Conservation (phyloP, 208 protist genomes). For the Wallacemonas sp. region DNA sequence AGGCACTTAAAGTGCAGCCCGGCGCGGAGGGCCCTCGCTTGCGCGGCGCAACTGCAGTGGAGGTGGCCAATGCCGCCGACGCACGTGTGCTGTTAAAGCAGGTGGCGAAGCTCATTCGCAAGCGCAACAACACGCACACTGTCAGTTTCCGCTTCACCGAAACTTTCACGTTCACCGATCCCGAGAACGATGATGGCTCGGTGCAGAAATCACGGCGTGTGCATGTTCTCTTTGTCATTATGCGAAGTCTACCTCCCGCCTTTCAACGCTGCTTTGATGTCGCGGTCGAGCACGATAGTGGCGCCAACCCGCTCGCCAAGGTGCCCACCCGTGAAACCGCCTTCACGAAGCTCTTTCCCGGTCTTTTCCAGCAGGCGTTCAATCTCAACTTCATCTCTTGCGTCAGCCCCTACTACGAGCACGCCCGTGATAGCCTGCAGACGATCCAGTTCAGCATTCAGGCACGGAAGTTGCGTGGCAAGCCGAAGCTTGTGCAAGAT, state of each 20-base stretch:
- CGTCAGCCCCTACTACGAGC: conserved; percentile 82
- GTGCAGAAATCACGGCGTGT: conserved; percentile 75
- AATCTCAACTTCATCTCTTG: conserved; percentile 69
- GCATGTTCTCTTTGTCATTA: conserved; percentile 68
- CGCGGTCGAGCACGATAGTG: conserved; percentile 81
- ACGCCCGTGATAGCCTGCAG: conserved; percentile 66
- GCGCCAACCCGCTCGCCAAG: conserved; percentile 81
- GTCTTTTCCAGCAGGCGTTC: conserved; percentile 74
- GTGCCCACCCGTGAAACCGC: conserved; percentile 80
- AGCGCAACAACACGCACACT: conserved; percentile 72
- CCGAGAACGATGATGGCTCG: conserved; percentile 57
- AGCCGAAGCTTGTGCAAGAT: conserved; percentile 65
- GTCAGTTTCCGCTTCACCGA: conserved; percentile 79
- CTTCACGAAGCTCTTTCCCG: conserved; percentile 72
- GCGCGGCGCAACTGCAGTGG: conserved; percentile 44
- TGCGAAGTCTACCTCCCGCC: conserved; percentile 70
- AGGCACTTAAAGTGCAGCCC: conserved; percentile 50
- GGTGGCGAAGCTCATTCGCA: conserved; percentile 36
- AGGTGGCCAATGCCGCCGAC: conserved; percentile 30
- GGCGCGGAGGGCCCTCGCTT: conserved; percentile 45
- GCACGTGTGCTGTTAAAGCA: conserved; percentile 44
- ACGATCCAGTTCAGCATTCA: conserved; percentile 64
- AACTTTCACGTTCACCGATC: conserved; percentile 81
- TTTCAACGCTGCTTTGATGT: conserved; percentile 87
- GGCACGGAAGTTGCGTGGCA: conserved; percentile 51